Evolutionary conservation across 148 eudicot species (phyloP).

Genomic region (Vaccinium corymbosum): DNA sequence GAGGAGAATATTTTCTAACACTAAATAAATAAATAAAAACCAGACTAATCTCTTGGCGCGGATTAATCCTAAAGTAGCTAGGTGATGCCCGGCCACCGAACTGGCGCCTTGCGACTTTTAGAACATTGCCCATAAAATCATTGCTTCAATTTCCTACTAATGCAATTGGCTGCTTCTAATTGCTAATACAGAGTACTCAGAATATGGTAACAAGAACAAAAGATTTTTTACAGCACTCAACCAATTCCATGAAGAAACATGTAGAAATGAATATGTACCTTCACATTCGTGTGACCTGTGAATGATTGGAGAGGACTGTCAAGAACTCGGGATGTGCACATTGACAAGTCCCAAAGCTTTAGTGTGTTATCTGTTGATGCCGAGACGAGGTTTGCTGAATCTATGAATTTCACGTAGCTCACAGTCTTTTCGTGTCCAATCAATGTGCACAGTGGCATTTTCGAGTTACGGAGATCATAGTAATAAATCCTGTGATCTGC

Average conservation of each 20-base stretch:
- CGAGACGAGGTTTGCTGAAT: conserved; percentile 71
- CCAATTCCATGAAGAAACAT: neutral
- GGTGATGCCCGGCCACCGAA: too few relatives aligned
- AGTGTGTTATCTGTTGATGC: conserved; percentile 88
- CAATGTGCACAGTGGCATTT: conserved; percentile 75
- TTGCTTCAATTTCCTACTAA: neutral
- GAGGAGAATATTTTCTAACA: too few relatives aligned
- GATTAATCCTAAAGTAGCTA: too few relatives aligned
- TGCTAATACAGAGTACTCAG: neutral
- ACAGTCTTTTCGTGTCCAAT: conserved; percentile 90
- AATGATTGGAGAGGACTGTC: conserved; percentile 82
- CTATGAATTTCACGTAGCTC: conserved; percentile 92
- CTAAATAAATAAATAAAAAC: too few relatives aligned
- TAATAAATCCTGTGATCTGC: conserved; percentile 91
- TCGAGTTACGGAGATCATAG: conserved; percentile 82
- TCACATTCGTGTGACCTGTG: conserved; percentile 84
- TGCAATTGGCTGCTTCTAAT: neutral
- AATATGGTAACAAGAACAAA: neutral
- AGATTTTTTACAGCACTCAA: neutral
- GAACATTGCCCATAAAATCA: neutral
- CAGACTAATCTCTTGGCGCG: too few relatives aligned
- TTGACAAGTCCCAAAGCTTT: conserved; percentile 96
- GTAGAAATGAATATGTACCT: conserved; percentile 41
- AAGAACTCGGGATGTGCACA: conserved; percentile 64
- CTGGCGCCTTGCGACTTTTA: too few relatives aligned